Conservation (phyloP, 768 basidiomycete species). For the Auricularia heimuer region DNA sequence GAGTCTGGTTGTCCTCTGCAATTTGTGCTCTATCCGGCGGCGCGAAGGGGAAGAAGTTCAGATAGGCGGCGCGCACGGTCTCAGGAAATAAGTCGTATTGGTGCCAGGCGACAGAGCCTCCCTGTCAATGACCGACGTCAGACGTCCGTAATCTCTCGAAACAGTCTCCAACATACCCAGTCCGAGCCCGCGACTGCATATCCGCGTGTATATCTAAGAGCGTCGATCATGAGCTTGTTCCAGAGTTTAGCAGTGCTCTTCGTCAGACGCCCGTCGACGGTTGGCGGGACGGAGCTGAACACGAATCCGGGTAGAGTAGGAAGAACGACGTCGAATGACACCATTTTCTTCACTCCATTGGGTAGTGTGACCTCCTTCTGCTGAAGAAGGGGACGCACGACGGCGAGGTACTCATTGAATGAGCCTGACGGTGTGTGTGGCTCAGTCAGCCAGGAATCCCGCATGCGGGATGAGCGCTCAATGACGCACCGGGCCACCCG, state of each 20-base stretch:
- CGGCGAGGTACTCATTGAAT: slow-evolving; percentile 2
- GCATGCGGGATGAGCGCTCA: not conserved
- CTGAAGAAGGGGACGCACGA: not conserved
- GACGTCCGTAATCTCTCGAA: not conserved
- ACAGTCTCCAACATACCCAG: slow-evolving; percentile 9
- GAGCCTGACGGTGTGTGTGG: not conserved
- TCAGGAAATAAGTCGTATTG: slow-evolving; percentile 3
- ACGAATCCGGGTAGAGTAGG: slow-evolving; percentile 14
- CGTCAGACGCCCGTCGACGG: not conserved
- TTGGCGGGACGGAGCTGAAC: slow-evolving; percentile 15
- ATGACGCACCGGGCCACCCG: slow-evolving; percentile 8
- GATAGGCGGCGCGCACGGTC: slow-evolving; percentile 9
- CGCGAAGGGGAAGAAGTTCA: slow-evolving; percentile 9
- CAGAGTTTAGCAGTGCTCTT: slow-evolving; percentile 18
- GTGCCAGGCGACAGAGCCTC: slow-evolving; percentile 6
- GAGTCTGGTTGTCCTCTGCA: not conserved
- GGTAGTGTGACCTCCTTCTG: not conserved
- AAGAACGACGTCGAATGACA: slow-evolving; percentile 8
- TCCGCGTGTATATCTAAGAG: slow-evolving; percentile 14
- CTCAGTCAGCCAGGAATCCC: not conserved
- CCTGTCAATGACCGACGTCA: not conserved
- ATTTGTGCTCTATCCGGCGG: not conserved
- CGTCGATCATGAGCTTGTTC: slow-evolving; percentile 19
- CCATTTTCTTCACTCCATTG: not conserved
- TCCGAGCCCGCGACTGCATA: slow-evolving; percentile 18